Base-by-base conservation (phyloP, 2,329 filamentous ascomycete genomes). In the Hypoxylon sp. region DNA sequence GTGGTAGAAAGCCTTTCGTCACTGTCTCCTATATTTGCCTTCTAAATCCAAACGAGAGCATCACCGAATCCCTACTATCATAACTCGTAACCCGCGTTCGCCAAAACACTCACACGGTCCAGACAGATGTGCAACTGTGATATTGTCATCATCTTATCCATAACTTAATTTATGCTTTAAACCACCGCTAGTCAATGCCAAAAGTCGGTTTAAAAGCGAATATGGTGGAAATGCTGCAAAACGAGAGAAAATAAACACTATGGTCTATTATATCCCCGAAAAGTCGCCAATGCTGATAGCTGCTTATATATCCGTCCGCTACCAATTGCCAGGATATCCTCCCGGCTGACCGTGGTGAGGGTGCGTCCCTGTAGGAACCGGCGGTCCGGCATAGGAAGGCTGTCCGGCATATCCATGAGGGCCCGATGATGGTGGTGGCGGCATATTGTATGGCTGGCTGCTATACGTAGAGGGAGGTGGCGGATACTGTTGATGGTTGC, bases 311-410 rank as follows among this genome's bases (percentile, higher is more conserved):
- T 52, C 56, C 14, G 32, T 52, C 36, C 53, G 5, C 36, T 75
- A 78, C 74, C 77, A 79, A 58, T 73, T 75, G 13, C 75, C 74
- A 9, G 77, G 76, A 60, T 81, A 81, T 30, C 75, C 78, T 70
- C 78, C 77, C 30, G 73, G 74, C 38, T 76, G 74, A 3, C 65
- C 71, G 45, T 78, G 75, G 48, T 74, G 75, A 32, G 75, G 72
- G 55, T 76, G 72, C 11, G 70, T 72, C 17, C 71, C 75, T 14
- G 69, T 53, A 52, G 74, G 74, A 38, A 73, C 63, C 14, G 77
- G 69, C 21, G 75, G 68, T 5, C 70, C 75, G 30, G 69, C 68
- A 38, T 79, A 78, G n/a, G 75, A 65, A 50, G 74, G 71, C 52
- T 74, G 76, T 2, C 73, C 73, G 28, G 73, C 59, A 41, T 77